Evolutionary conservation across 2,329 filamentous ascomycete genomes (phyloP).

Genomic region (Alternaria gaisen): DNA sequence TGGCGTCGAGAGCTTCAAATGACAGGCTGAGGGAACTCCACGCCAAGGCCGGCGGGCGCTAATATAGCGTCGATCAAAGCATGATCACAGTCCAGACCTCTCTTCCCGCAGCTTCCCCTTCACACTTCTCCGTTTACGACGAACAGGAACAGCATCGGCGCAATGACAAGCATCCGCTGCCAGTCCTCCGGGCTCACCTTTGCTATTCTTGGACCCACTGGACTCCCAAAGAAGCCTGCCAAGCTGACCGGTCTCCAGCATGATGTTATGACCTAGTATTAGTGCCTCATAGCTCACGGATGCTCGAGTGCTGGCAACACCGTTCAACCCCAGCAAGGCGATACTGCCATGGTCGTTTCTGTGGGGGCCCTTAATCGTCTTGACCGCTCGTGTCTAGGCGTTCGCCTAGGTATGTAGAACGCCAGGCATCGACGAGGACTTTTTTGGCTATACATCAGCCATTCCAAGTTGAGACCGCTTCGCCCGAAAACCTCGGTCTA

Average conservation of each 20-base stretch:
- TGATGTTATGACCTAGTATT: constrained; percentile 12
- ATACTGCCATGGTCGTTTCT: background rate
- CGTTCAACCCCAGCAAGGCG: constrained; percentile 1
- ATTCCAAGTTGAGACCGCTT: background rate
- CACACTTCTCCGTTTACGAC: background rate
- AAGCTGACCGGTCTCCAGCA: constrained; percentile 18
- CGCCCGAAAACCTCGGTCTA: background rate
- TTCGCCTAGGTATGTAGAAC: background rate
- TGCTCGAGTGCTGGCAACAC: background rate
- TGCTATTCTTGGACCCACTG: constrained; percentile 15
- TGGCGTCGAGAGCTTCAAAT: constrained; percentile 8
- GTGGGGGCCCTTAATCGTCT: background rate
- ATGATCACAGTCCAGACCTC: constrained; percentile 14
- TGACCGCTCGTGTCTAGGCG: constrained; percentile 4
- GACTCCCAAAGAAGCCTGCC: background rate
- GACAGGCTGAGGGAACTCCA: constrained; percentile 8
- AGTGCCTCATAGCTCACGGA: constrained; percentile 1
- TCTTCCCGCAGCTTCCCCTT: constrained; percentile 1
- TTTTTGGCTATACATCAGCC: background rate
- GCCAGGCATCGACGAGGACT: background rate
- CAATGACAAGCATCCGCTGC: background rate
- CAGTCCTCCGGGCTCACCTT: background rate
- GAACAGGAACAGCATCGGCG: background rate
- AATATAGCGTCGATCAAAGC: constrained; percentile 11
- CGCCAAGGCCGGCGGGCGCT: constrained; percentile 5